Percentiles rank a stretch among this genome's conserved stretches.
These are phyloP conservation scores for Henckelia pumila DNA, from an alignment of 257 asterid species.

Conservation along the genomic window DNA sequence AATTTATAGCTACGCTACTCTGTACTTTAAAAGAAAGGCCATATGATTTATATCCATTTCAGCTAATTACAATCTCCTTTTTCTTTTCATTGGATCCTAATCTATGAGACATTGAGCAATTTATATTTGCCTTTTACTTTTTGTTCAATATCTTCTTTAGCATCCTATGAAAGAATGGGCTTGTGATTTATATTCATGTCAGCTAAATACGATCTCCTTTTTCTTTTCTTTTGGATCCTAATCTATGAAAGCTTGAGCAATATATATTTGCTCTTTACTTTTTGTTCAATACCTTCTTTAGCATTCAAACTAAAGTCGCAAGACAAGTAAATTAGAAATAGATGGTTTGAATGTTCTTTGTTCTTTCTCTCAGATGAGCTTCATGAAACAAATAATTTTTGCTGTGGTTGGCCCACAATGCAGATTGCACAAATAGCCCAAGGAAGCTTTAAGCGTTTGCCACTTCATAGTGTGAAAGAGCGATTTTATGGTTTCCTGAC, in stretches of 20 bases:
- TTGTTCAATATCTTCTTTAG: background rate
- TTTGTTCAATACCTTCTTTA: background rate
- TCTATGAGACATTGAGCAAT: background rate
- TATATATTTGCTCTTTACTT: background rate
- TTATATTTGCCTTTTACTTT: conserved; percentile 2
- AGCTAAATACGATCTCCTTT: background rate
- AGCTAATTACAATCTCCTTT: background rate
- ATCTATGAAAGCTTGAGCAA: background rate
- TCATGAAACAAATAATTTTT: background rate
- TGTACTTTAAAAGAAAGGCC: conserved; percentile 8
- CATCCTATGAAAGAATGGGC: conserved; percentile 13
- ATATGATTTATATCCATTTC: conserved; percentile 2
- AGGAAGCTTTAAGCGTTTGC: background rate
- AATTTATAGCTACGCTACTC: background rate
- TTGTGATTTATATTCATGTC: conserved; percentile 3
- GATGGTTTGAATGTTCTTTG: background rate
- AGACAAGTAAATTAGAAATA: background rate
- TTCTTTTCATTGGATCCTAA: background rate
- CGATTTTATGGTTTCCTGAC: background rate
- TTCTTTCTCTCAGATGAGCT: background rate
- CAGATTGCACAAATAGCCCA: background rate
- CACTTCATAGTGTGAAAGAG: background rate
- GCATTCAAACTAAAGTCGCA: conserved; percentile 1
- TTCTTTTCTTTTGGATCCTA: background rate
- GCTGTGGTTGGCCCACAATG: background rate